These are phyloP conservation scores for Penicillium goetzii DNA, from an alignment of 495 filamentous ascomycete species.

Conservation along the genomic window DNA sequence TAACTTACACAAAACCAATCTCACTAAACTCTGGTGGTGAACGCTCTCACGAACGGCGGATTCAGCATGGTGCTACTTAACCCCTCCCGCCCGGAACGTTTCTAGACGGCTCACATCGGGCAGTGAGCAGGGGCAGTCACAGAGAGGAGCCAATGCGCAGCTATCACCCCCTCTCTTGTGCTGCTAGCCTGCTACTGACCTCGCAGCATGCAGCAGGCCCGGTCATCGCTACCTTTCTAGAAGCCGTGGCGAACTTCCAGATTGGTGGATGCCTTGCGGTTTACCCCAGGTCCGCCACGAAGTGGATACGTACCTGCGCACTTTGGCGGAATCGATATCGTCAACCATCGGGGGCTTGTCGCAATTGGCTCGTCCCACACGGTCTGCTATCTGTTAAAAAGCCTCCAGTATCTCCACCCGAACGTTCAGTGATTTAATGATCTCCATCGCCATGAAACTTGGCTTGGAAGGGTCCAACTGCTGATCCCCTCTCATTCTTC, in stretches of 20 bases:
- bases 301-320: slow-evolving; percentile 40
- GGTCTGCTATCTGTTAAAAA: slow-evolving; percentile 30
- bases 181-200: background rate
- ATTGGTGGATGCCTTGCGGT: slow-evolving; percentile 32
- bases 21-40: slow-evolving; percentile 3
- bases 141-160: slow-evolving; percentile 22
- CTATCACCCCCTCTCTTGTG: slow-evolving; percentile 31
- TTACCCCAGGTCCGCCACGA: slow-evolving; percentile 38
- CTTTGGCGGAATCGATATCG: slow-evolving; percentile 34
- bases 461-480: slow-evolving; percentile 22
- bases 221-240: slow-evolving; percentile 34
- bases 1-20: background rate
- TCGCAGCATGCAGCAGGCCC: slow-evolving; percentile 15
- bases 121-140: slow-evolving; percentile 10
- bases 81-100: slow-evolving; percentile 22
- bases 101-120: slow-evolving; percentile 32
- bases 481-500: slow-evolving; percentile 11
- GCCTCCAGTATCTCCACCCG: slow-evolving; percentile 31
- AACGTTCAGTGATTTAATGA: slow-evolving; percentile 20
- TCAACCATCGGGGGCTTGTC: slow-evolving; percentile 35
- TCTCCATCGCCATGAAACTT: slow-evolving; percentile 27
- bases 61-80: slow-evolving; percentile 19
- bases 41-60: slow-evolving; percentile 8
- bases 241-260: slow-evolving; percentile 25
- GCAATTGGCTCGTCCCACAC: slow-evolving; percentile 30